A percentile compares a stretch with the other conserved stretches of the same genome.
Evolutionary conservation across 129 eudicot species (phyloP).

Genomic region (Escallonia rubra): DNA sequence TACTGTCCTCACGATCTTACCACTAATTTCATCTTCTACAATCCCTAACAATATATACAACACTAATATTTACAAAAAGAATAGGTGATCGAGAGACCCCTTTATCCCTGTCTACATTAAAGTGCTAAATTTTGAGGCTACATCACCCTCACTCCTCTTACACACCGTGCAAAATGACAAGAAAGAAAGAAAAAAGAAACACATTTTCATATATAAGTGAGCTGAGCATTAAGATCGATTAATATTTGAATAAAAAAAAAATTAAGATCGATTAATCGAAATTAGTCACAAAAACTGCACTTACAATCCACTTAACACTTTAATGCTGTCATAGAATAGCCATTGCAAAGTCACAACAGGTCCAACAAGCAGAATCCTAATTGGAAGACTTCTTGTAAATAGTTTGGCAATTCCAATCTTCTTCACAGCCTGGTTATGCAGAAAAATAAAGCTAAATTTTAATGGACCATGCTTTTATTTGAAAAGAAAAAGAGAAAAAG

Average conservation of each 20-base stretch:
- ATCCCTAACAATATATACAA: too few relatives aligned
- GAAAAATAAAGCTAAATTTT: not conserved
- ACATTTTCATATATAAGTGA: too few relatives aligned
- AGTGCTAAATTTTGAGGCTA: too few relatives aligned
- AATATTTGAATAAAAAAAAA: too few relatives aligned
- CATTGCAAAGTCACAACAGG: slow-evolving; percentile 61
- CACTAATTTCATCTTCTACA: too few relatives aligned
- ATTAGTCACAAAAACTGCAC: slow-evolving; percentile 14
- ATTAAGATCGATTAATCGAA: too few relatives aligned
- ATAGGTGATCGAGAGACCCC: too few relatives aligned
- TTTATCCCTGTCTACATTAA: not conserved
- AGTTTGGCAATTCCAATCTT: slow-evolving; percentile 40
- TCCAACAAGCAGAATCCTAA: slow-evolving; percentile 55
- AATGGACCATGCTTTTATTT: not conserved
- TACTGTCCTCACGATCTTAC: too few relatives aligned
- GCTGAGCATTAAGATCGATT: too few relatives aligned
- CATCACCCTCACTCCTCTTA: too few relatives aligned
- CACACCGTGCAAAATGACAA: too few relatives aligned
- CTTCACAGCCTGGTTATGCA: slow-evolving; percentile 42
- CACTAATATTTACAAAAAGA: too few relatives aligned
- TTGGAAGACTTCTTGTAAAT: slow-evolving; percentile 51
- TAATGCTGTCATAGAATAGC: slow-evolving; percentile 51
- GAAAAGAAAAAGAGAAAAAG: not conserved
- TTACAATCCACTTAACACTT: slow-evolving; percentile 58
- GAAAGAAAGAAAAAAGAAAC: not conserved